These are phyloP conservation scores for Theobroma cacao DNA, from an alignment of 345 rosid species.

Conservation along the genomic window DNA sequence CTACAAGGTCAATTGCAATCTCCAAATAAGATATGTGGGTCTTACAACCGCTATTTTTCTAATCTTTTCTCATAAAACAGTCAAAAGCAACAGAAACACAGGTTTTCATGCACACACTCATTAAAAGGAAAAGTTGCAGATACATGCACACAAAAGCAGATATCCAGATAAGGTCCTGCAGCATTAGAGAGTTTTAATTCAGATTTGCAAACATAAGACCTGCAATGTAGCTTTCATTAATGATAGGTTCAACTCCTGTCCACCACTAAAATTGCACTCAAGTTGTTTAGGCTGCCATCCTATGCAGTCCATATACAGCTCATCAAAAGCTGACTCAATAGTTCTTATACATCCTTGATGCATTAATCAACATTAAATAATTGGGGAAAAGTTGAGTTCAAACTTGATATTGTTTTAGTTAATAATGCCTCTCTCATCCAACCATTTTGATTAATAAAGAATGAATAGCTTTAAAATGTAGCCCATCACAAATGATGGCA, in stretches of 20 bases:
- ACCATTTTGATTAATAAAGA: not conserved
- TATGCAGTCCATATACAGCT: not conserved
- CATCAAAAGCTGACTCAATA: not conserved
- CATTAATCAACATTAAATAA: not conserved
- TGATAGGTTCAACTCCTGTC: not conserved
- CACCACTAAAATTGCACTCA: not conserved
- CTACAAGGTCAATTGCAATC: not conserved
- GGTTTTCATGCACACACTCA: too few species aligned
- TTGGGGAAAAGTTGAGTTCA: not conserved
- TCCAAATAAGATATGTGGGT: not conserved
- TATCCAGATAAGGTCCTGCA: too few species aligned
- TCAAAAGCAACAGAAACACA: too few species aligned
- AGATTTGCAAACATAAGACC: not conserved
- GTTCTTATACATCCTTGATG: not conserved
- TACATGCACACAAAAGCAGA: too few species aligned
- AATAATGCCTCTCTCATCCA: not conserved
- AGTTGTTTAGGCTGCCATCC: not conserved
- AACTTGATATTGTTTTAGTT: not conserved
- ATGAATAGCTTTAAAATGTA: not conserved
- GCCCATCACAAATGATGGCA: not conserved
- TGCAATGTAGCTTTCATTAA: not conserved
- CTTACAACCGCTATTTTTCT: not conserved
- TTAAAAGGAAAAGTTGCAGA: too few species aligned
- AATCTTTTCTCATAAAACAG: too few species aligned
- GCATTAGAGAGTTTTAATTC: too few species aligned